Base-by-base conservation (phyloP, 371 early-diverging fungal species). In the Mucor piriformis region DNA sequence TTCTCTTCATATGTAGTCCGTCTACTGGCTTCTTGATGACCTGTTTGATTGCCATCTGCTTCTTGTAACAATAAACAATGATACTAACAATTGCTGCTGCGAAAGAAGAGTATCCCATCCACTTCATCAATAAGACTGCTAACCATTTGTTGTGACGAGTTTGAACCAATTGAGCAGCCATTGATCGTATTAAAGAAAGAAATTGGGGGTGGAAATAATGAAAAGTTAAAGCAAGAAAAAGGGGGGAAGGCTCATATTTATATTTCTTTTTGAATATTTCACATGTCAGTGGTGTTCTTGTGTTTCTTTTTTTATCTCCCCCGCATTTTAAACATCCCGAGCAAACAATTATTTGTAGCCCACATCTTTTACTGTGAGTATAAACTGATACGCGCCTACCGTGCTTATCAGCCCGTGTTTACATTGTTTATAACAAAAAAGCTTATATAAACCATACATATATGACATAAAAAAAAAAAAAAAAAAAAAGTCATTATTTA, bases 31-130 rank as follows among this genome's bases (percentile, higher is more conserved):
- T 24, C 13, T 23, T 24, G 8, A 24, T 35, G 5, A 12, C 15
- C 15, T 43, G 23, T 25, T 48, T 33, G 0, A 29, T 29, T 4
- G 29, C 29, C 8, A 8, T 29, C 4, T 29, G 29, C 13, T 55
- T 59, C 16, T 56, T 60, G 27, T 65, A 65, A 46, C 55, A 60
- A 33, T 65, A 60, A 34, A 65, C 11, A 16, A 50, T 20, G 1
- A 65, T 54, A 29, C 66, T 55, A 16, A 65, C 21, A 16, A 65
- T 34, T 24, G 66, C 63, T 18, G 63, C 52, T 23, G 49, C 52
- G 29, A 65, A 56, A 16, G 66, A 65, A 25, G 66, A 59, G 35
- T 59, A 59, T 2, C 66, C 66, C 55, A 60, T 49, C 13, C 50
- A 20, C 29, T 40, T 59, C 16, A 60, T 11, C 18, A 63, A 16